Base-by-base conservation (phyloP, 2,329 filamentous ascomycete genomes). In the Gaeumannomyces tritici region DNA sequence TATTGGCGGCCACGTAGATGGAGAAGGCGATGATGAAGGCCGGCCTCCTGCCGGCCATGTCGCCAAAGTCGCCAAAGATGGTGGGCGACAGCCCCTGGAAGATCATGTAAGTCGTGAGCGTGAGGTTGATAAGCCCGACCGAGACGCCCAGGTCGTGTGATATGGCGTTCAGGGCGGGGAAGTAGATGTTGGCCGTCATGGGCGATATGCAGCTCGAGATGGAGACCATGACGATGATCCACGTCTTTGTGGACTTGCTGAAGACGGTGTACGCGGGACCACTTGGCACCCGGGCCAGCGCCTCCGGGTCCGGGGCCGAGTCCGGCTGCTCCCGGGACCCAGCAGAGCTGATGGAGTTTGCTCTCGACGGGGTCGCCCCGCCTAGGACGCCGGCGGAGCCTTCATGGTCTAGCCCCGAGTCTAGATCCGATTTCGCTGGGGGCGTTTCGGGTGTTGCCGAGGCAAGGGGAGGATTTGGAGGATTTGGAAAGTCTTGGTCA, bases 51-150 rank as follows among this genome's bases (percentile, higher is more conserved):
- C 86, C 85, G 3, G 80, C 78, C 67, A 76, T 78, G 69, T 89
- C 86, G 7, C 83, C 83, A 55, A 89, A 80, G 63, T 85, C 83
- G 4, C 85, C 86, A 57, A 86, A 81, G 15, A 89, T 70, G 7
- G 80, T 83, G 0, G 86, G 86, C 0, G 85, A 78, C 1, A 89
- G 71, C 24, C 80, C 86, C 70, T 89, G 86, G 57, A 88, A 77
- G 62, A 89, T 79, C 82, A 86, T 84, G 69, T 84, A 87, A 1
- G 83, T 84, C 4, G 84, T 87, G 42, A 83, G 63, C 1, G 80
- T 80, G 64, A 83, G 67, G 67, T 82, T 82, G 67, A 82, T 74
- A 61, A 79, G 70, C 29, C 68, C 68, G 35, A 75, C 65, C 2
- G 73, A 71, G 4, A 79, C 76, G 5, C 70, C 71, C 1, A 80